Evolutionary conservation across 371 early-diverging fungal genomes (phyloP).

Genomic region (Capniomyces stellatus): DNA sequence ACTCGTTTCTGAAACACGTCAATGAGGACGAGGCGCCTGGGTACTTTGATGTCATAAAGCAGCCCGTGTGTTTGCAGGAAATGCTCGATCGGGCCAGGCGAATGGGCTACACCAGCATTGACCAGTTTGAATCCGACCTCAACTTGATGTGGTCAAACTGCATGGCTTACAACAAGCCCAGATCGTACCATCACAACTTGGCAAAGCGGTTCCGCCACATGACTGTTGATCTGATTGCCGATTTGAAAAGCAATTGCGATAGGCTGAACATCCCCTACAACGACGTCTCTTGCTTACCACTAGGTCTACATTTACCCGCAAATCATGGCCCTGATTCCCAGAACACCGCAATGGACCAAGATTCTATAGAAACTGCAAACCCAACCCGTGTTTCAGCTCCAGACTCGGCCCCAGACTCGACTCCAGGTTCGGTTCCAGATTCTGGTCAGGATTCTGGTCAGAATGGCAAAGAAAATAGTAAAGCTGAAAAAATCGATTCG

Average conservation of each 20-base stretch:
- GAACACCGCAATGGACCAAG: too few relatives aligned
- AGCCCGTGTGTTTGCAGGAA: conserved; percentile 28
- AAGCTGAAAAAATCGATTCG: too few relatives aligned
- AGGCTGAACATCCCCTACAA: not conserved
- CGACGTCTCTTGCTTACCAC: not conserved
- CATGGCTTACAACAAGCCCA: conserved; percentile 31
- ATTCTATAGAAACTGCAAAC: too few relatives aligned
- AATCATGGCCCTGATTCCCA: too few relatives aligned
- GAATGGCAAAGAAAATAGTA: too few relatives aligned
- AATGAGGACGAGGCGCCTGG: conserved; percentile 59
- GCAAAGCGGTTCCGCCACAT: conserved; percentile 8
- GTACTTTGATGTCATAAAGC: conserved; percentile 40
- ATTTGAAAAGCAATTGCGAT: not conserved
- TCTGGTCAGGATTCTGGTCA: too few relatives aligned
- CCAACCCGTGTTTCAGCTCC: too few relatives aligned
- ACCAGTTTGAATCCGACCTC: conserved; percentile 24
- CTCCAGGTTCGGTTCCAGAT: too few relatives aligned
- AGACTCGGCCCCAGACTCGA: too few relatives aligned
- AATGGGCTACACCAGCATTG: conserved; percentile 10
- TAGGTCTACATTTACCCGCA: too few relatives aligned
- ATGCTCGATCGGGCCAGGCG: conserved; percentile 10
- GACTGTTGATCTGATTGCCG: not conserved
- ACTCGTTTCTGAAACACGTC: conserved; percentile 44
- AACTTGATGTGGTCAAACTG: conserved; percentile 28
- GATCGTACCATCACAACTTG: conserved; percentile 25